phyloP scores from a whole-genome alignment of 116 monocot species.

The Cymodocea nodosa region DNA sequence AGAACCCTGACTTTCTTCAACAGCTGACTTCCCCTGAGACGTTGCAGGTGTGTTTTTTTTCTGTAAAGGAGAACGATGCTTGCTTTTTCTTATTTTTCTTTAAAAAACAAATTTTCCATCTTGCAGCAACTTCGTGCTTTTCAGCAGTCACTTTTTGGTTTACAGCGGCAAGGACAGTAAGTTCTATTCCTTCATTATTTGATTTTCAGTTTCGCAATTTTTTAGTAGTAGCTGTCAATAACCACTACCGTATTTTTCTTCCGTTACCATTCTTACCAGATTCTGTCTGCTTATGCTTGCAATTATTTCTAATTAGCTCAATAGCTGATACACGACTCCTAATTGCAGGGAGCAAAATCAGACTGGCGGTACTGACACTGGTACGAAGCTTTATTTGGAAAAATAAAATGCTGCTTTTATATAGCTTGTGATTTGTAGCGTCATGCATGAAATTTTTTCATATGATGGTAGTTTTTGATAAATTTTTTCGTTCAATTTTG shows the following conservation, averaged over 20 bases:
- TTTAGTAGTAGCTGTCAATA: not conserved
- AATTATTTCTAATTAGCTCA: not conserved
- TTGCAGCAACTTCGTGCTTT: conserved; percentile 52
- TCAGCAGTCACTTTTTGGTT: conserved; percentile 53
- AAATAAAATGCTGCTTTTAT: not conserved
- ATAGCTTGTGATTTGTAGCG: too few relatives aligned
- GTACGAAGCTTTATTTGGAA: conserved; percentile 21
- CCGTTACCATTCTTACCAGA: too few relatives aligned
- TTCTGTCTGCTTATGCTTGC: not conserved
- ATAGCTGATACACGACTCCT: not conserved
- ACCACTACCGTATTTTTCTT: not conserved
- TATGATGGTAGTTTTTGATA: too few relatives aligned
- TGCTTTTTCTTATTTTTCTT: not conserved
- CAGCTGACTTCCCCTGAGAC: conserved; percentile 61
- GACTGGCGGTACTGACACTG: conserved; percentile 38
- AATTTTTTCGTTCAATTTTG: not conserved
- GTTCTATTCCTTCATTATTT: conserved; percentile 4
- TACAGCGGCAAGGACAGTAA: conserved; percentile 64
- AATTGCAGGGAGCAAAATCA: conserved; percentile 69
- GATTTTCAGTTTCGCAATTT: not conserved
- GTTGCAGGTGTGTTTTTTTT: conserved; percentile 33
- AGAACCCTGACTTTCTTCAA: conserved; percentile 70
- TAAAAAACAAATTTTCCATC: not conserved
- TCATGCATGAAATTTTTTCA: too few relatives aligned
- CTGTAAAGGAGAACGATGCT: not conserved